A percentile compares a stretch with the other conserved stretches of the same genome.
These are phyloP conservation scores for Lentinula sp. DNA, from an alignment of 768 basidiomycete genomes.

Conservation along the genomic window DNA sequence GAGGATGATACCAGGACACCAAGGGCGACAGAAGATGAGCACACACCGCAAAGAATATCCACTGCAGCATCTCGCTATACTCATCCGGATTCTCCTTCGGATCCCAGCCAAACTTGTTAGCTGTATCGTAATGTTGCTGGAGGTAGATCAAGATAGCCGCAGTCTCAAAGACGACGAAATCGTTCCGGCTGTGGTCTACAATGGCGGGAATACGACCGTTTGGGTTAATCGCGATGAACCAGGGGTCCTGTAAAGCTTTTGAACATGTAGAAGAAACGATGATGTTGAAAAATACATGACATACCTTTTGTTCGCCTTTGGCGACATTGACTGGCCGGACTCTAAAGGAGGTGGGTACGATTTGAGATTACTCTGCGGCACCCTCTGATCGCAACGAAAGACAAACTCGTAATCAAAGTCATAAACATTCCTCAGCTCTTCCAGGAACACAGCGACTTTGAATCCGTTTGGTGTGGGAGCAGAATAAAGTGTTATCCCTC, in stretches of 20 bases:
- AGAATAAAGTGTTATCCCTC: slow-evolving; percentile 34
- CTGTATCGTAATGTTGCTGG: slow-evolving; percentile 72
- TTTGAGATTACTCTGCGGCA: neutral
- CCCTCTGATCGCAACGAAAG: neutral
- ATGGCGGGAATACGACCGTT: slow-evolving; percentile 56
- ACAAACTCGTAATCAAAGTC: slow-evolving; percentile 45
- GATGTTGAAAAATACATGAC: slow-evolving; percentile 42
- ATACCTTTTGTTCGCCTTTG: neutral
- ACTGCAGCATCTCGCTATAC: slow-evolving; percentile 71
- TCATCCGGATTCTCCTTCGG: slow-evolving; percentile 43
- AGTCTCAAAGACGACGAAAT: slow-evolving; percentile 70
- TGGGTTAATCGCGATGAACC: slow-evolving; percentile 72
- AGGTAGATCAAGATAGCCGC: slow-evolving; percentile 81
- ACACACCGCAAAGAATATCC: slow-evolving; percentile 77
- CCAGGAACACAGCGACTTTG: slow-evolving; percentile 45
- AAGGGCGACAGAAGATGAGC: neutral
- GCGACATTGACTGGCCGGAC: neutral
- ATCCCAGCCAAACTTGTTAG: slow-evolving; percentile 65
- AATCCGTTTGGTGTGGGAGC: slow-evolving; percentile 56
- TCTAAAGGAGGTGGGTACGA: neutral
- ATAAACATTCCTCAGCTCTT: slow-evolving; percentile 56
- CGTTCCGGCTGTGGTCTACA: slow-evolving; percentile 51
- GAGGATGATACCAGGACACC: neutral
- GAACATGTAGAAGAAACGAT: slow-evolving; percentile 34
- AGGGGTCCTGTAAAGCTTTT: slow-evolving; percentile 70